Evolutionary conservation across 2,329 filamentous ascomycete species (phyloP).

Genomic region (Fusarium sp.): DNA sequence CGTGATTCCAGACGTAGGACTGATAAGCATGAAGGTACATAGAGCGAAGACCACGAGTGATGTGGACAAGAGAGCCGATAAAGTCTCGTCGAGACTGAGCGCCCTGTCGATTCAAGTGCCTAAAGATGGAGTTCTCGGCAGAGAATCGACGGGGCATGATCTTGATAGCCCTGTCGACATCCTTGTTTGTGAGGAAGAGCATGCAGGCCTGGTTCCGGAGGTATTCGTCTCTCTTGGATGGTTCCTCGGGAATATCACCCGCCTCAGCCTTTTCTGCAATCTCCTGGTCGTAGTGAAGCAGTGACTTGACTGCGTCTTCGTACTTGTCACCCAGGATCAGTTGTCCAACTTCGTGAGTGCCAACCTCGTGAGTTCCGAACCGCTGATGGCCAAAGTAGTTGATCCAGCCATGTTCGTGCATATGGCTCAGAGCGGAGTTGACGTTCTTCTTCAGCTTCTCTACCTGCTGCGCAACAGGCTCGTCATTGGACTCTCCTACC

Average conservation of each 20-base stretch:
- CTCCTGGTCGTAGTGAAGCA: conserved; percentile 77
- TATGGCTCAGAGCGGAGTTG: conserved; percentile 70
- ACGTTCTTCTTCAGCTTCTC: conserved; percentile 54
- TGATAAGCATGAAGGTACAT: conserved; percentile 99
- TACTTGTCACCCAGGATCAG: conserved; percentile 86
- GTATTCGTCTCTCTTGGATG: conserved; percentile 78
- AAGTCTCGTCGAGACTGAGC: conserved; percentile 71
- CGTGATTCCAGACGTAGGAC: conserved; percentile 92
- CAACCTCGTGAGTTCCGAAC: conserved; percentile 87
- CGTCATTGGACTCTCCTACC: conserved; percentile 49
- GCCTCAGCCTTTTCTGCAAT: conserved; percentile 61
- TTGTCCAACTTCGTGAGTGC: conserved; percentile 86
- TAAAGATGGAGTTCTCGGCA: conserved; percentile 82
- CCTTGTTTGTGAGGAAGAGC: conserved; percentile 73
- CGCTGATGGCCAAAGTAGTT: conserved; percentile 99
- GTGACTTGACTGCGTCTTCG: conserved; percentile 79
- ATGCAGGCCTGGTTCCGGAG: conserved; percentile 82
- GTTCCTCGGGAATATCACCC: conserved; percentile 53
- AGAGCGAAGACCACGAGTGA: conserved; percentile 82
- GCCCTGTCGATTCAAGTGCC: conserved; percentile 71
- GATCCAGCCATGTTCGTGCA: conserved; percentile 83
- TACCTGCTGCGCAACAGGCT: conserved; percentile 45
- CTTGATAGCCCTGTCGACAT: conserved; percentile 69
- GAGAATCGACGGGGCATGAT: conserved; percentile 82
- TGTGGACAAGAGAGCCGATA: conserved; percentile 80